Evolutionary conservation across 2,329 filamentous ascomycete species (phyloP).

Genomic region (Colletotrichum sojae): DNA sequence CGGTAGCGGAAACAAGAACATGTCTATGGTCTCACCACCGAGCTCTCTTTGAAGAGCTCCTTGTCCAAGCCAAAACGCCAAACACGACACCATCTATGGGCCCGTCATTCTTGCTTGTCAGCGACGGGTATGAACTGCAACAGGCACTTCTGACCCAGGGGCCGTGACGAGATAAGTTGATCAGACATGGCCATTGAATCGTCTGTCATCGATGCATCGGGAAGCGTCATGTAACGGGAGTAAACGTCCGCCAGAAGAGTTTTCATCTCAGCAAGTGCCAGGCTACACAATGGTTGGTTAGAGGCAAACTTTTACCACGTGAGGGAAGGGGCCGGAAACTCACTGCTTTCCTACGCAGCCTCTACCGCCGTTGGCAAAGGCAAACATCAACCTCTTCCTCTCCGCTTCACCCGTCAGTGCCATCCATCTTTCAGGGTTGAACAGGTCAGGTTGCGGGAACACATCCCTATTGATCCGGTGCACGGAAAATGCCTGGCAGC

Average conservation of each 20-base stretch:
- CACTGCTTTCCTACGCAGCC: constrained; percentile 79
- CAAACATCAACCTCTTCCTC: constrained; percentile 73
- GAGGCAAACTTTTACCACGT: constrained; percentile 10
- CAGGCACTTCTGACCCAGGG: constrained; percentile 71
- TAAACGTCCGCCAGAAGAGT: constrained; percentile 74
- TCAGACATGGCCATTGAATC: constrained; percentile 76
- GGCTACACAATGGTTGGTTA: constrained; percentile 51
- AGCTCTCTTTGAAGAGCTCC: too few species aligned
- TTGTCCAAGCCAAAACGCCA: too few species aligned
- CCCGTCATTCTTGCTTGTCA: constrained; percentile 16
- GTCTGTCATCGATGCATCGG: constrained; percentile 67
- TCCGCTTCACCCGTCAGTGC: constrained; percentile 80
- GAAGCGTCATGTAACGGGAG: constrained; percentile 68
- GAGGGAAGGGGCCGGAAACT: constrained; percentile 42
- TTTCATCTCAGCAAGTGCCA: constrained; percentile 79
- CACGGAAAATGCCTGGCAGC: constrained; percentile 73
- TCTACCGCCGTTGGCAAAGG: constrained; percentile 75
- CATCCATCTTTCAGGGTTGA: constrained; percentile 88
- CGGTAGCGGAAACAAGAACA: too few species aligned
- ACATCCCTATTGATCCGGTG: constrained; percentile 74
- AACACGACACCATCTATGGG: too few species aligned
- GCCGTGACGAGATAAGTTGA: constrained; percentile 77
- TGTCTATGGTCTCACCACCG: too few species aligned
- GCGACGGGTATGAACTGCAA: constrained; percentile 61
- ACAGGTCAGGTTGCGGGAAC: constrained; percentile 84